These are phyloP conservation scores for Candida tibetensis DNA, from an alignment of 805 yeast species.

Conservation along the genomic window DNA sequence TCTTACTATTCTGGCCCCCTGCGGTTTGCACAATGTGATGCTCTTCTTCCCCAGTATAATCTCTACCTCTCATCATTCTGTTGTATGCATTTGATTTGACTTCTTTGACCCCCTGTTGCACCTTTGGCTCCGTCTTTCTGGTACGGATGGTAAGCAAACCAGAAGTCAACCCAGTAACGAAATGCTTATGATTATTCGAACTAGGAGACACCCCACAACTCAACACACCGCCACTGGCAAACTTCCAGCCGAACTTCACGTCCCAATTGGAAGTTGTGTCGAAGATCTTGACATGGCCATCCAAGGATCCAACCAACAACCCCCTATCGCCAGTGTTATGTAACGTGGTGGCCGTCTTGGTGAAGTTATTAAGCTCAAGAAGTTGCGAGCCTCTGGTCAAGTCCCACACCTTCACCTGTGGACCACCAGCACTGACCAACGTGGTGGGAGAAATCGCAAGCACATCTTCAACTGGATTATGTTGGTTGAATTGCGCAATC, in stretches of 20 bases:
- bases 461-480: constrained; percentile 81
- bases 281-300: constrained; percentile 95
- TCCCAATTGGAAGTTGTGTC: constrained; percentile 75
- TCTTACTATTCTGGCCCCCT: constrained; percentile 38
- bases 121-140: constrained; percentile 64
- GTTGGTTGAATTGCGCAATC: constrained; percentile 64
- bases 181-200: constrained; percentile 59
- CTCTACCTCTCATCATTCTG: constrained; percentile 86
- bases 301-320: constrained; percentile 90
- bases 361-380: constrained; percentile 78
- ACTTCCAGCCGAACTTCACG: constrained; percentile 96
- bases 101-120: constrained; percentile 47
- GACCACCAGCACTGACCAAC: constrained; percentile 76
- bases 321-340: constrained; percentile 72
- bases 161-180: constrained; percentile 84
- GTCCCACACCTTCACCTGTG: constrained; percentile 88
- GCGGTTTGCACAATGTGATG: constrained; percentile 49
- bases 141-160: constrained; percentile 90
- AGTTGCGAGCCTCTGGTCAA: constrained; percentile 71
- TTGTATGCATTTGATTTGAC: constrained; percentile 62
- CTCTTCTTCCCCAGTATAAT: constrained; percentile 87
- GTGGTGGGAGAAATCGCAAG: constrained; percentile 73
- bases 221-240: constrained; percentile 83
- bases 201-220: constrained; percentile 88
- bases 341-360: constrained; percentile 87